Percentiles rank a stretch among this genome's conserved stretches.
These are phyloP conservation scores for Aureobasidium subglaciale DNA, from an alignment of 2,329 filamentous ascomycete species.

Conservation along the genomic window DNA sequence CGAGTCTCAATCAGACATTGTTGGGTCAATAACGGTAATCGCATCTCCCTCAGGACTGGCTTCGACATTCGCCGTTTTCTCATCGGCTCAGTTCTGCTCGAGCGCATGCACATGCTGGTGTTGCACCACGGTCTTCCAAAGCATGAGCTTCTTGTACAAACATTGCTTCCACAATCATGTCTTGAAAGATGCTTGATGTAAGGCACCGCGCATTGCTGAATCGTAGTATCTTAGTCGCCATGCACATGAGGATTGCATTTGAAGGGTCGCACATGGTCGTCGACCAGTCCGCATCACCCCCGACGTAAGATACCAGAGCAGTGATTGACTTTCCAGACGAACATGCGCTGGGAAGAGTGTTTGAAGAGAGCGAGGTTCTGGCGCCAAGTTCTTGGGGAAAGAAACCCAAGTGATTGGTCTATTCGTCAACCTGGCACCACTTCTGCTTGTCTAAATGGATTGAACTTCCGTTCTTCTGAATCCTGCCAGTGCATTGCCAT, in stretches of 20 bases:
- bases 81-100: constrained; percentile 20
- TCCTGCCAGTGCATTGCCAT: no score
- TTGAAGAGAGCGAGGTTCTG: not conserved
- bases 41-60: constrained; percentile 15
- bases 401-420: not conserved
- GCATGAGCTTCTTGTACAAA: constrained; percentile 55
- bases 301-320: constrained; percentile 66
- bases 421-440: not conserved
- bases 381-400: not conserved
- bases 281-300: no score
- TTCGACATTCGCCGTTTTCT: constrained; percentile 18
- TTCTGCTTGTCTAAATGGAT: not conserved
- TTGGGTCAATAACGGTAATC: not conserved
- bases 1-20: no score
- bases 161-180: constrained; percentile 64
- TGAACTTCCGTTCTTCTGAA: not conserved
- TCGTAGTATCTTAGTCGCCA: no score
- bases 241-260: no score
- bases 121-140: constrained; percentile 44
- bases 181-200: constrained; percentile 64
- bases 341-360: no score
- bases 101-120: constrained; percentile 17
- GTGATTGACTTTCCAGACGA: no score
- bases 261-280: no score
- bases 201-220: no score